A percentile compares a stretch with the other conserved stretches of the same genome.
These are phyloP conservation scores for Phytophthora uliginosa DNA, from an alignment of 352 stramenopile genomes.

Conservation along the genomic window DNA sequence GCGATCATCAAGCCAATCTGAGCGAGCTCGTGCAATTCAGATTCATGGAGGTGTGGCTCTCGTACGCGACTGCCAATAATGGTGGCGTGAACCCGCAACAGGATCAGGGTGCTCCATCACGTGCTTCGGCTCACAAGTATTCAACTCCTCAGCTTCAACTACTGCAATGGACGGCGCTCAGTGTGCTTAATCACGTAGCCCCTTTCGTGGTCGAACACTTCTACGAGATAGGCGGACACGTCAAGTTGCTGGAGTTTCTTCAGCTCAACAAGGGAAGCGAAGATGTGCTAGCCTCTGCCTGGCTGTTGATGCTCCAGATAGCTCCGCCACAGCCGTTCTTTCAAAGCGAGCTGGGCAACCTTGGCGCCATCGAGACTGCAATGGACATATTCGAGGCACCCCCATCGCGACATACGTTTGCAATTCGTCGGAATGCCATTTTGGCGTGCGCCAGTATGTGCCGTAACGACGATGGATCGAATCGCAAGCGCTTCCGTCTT, in stretches of 20 bases:
- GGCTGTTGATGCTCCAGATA: conserved; percentile 68
- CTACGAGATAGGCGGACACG: conserved; percentile 63
- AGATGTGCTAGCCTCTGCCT: conserved; percentile 52
- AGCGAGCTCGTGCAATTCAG: conserved; percentile 72
- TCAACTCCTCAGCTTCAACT: conserved; percentile 56
- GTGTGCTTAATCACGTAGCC: conserved; percentile 60
- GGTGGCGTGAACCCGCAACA: conserved; percentile 10
- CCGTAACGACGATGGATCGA: conserved; percentile 52
- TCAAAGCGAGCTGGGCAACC: conserved; percentile 59
- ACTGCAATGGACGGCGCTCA: conserved; percentile 67
- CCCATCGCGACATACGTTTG: conserved; percentile 62
- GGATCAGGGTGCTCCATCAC: neutral
- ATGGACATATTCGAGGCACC: conserved; percentile 61
- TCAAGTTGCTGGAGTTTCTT: conserved; percentile 61
- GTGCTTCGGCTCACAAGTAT: conserved; percentile 45
- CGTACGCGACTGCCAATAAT: conserved; percentile 50
- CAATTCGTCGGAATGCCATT: conserved; percentile 74
- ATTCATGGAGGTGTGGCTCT: conserved; percentile 72
- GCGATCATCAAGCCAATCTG: conserved; percentile 62
- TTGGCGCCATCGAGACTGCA: conserved; percentile 60
- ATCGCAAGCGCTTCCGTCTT: conserved; percentile 59
- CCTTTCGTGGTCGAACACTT: conserved; percentile 68
- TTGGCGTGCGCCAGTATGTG: conserved; percentile 69
- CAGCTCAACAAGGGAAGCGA: conserved; percentile 45
- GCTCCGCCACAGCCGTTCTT: conserved; percentile 35